Conservation (phyloP, 495 filamentous ascomycete species). For the Podospora bellae-mahoneyi region DNA sequence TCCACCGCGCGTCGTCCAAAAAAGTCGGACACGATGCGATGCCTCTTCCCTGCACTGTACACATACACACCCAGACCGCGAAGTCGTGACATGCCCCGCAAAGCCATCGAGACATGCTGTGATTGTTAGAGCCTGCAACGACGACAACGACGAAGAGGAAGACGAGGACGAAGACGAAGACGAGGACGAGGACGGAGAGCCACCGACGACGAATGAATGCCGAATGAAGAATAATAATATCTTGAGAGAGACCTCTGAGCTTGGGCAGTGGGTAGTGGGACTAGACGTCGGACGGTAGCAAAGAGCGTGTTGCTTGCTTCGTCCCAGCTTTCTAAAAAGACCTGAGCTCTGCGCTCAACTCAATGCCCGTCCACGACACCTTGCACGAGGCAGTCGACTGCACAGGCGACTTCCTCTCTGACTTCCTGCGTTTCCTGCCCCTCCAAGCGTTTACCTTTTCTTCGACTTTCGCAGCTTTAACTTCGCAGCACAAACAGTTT, state of each 20-base stretch:
- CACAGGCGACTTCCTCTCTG: neutral
- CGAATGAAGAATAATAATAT: neutral
- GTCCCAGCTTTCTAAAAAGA: neutral
- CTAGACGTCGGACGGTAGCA: neutral
- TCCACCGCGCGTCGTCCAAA: neutral
- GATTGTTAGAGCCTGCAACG: too few relatives aligned
- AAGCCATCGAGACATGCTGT: too few relatives aligned
- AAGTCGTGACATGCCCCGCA: too few relatives aligned
- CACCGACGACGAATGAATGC: too few relatives aligned
- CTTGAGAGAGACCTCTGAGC: neutral
- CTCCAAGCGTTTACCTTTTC: neutral
- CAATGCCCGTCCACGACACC: neutral
- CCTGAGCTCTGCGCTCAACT: neutral
- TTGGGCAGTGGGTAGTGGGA: neutral
- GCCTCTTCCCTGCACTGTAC: neutral
- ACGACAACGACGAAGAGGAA: too few relatives aligned
- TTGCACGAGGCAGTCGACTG: neutral
- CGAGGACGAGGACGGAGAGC: too few relatives aligned
- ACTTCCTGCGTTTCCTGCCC: neutral
- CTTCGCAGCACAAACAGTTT: neutral
- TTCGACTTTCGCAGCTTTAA: neutral
- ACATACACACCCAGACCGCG: too few relatives aligned
- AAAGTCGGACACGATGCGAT: slow-evolving; percentile 2
- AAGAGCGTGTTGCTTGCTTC: neutral
- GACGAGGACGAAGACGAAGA: too few relatives aligned